phyloP scores from a whole-genome alignment of 176 grass and related monocot species.

The Otatea glauca region DNA sequence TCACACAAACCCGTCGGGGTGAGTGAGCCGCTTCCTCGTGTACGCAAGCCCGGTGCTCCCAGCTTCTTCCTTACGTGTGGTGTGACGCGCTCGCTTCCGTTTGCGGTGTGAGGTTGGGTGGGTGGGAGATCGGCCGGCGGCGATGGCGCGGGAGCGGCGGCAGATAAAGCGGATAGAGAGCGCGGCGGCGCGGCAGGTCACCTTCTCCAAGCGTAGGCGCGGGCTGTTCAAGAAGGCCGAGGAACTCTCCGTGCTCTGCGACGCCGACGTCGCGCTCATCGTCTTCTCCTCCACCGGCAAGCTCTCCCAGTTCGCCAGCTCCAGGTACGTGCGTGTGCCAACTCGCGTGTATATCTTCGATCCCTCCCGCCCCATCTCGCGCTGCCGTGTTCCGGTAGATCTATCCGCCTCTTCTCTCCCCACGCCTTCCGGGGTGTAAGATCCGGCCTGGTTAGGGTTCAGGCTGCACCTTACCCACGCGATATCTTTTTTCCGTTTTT shows the following conservation, averaged over 20 bases:
- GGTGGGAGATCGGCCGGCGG: not conserved
- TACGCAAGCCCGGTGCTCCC: not conserved
- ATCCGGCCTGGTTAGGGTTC: slow-evolving; percentile 44
- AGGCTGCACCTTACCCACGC: not conserved
- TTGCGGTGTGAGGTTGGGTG: not conserved
- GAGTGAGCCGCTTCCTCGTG: not conserved
- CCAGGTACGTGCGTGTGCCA: slow-evolving; percentile 49
- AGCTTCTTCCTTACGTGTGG: not conserved
- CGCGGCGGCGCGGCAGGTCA: slow-evolving; percentile 88
- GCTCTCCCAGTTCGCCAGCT: slow-evolving; percentile 87
- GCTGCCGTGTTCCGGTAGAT: slow-evolving; percentile 30
- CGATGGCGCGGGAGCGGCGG: slow-evolving; percentile 84
- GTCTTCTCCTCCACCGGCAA: slow-evolving; percentile 91
- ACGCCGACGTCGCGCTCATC: slow-evolving; percentile 90
- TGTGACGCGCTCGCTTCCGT: not conserved
- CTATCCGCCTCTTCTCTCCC: slow-evolving; percentile 15
- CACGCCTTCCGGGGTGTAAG: slow-evolving; percentile 3
- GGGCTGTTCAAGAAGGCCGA: slow-evolving; percentile 97
- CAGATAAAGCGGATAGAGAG: slow-evolving; percentile 88
- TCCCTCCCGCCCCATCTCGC: not conserved
- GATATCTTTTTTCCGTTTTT: not conserved
- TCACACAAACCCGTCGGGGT: not conserved
- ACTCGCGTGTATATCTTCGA: not conserved
- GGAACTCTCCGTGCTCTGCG: slow-evolving; percentile 88
- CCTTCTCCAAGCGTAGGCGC: slow-evolving; percentile 92